Evolutionary conservation across 805 yeast genomes (phyloP), one percentile per base, ranked within the genome.

Genomic region (Kodamaea sagamina): DNA sequence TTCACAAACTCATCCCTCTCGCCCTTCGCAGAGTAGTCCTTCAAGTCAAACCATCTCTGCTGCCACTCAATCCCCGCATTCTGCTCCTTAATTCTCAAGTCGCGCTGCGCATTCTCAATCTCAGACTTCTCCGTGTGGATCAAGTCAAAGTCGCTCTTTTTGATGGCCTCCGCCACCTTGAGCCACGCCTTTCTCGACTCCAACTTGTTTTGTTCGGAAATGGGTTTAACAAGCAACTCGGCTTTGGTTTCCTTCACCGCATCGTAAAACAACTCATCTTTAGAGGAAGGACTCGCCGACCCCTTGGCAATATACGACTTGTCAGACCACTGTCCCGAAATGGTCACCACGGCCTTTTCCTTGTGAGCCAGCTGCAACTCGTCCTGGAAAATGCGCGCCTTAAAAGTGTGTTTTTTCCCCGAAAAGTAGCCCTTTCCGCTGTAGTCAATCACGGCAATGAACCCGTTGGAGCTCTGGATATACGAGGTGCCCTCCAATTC

Each of bases 401-500:
- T 93, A 71, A 85, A 89, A 12, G 89, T 68, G 69, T 93, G 90
- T 72, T 90, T 92, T 74, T 90, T 92, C 55, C 99, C 99, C 15
- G 89, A 78, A 60, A 93, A 89, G 70, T 89, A 93, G 24, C 99
- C 99, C 65, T 93, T 82, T 25, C 99, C 99, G 28, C 86, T 75
- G 66, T 78, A 93, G 55, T 87, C 96, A 47, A 93, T 69, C 22
- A 77, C 74, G 11, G 89, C 77, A 48, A 76, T 62, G 65, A 82
- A 83, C 16, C 98, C 98, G 39, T 78, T 75, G 10, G 93, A 83
- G 36, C 89, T 74, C 65, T 86, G 95, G 60, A 93, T 88, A 57
- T 73, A 81, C n/a, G 95, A 78, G 52, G 81, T 81, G 46, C 95
- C 95, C 59, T 92, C 97, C 50, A 93, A 76, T 71, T 93, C 99